phyloP scores from a whole-genome alignment of 129 eudicot species.

The Flaveria robusta region DNA sequence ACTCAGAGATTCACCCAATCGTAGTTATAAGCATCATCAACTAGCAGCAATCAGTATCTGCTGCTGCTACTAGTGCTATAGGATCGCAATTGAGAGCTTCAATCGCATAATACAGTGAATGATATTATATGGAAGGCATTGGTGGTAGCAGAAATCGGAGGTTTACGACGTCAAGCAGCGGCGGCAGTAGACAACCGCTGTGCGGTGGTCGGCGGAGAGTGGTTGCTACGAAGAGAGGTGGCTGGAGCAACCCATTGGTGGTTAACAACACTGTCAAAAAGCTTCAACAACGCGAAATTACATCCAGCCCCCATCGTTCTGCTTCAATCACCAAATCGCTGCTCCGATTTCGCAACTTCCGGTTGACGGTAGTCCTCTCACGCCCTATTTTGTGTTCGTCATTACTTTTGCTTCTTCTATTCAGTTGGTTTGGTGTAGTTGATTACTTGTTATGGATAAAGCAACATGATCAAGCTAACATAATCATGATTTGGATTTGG shows the following conservation, averaged over 20 bases:
- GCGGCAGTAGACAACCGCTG: slow-evolving; percentile 18
- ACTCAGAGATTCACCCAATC: not conserved
- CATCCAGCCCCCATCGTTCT: slow-evolving; percentile 32
- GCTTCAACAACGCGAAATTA: slow-evolving; percentile 39
- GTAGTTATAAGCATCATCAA: not conserved
- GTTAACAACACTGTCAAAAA: slow-evolving; percentile 37
- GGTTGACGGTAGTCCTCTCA: slow-evolving; percentile 25
- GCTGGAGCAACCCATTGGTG: slow-evolving; percentile 22
- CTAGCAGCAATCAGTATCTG: slow-evolving; percentile 6
- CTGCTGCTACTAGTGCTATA: slow-evolving; percentile 8
- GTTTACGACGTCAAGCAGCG: slow-evolving; percentile 27
- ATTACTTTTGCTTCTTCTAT: too few species aligned
- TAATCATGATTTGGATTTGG: slow-evolving; percentile 12
- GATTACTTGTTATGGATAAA: not conserved
- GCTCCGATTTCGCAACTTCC: slow-evolving; percentile 35
- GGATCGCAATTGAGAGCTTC: slow-evolving; percentile 12
- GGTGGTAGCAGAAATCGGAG: slow-evolving; percentile 34
- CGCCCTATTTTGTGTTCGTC: too few species aligned
- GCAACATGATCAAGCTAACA: slow-evolving; percentile 11
- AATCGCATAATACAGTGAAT: slow-evolving; percentile 17
- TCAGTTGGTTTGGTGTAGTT: not conserved
- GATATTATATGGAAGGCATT: slow-evolving; percentile 16
- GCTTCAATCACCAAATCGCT: slow-evolving; percentile 32
- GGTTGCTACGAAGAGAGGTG: slow-evolving; percentile 30
- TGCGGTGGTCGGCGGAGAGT: slow-evolving; percentile 40